A percentile compares a stretch with the other conserved stretches of the same genome.
Evolutionary conservation across 2,329 filamentous ascomycete species (phyloP).

Genomic region (Amesomyces nigricolor): DNA sequence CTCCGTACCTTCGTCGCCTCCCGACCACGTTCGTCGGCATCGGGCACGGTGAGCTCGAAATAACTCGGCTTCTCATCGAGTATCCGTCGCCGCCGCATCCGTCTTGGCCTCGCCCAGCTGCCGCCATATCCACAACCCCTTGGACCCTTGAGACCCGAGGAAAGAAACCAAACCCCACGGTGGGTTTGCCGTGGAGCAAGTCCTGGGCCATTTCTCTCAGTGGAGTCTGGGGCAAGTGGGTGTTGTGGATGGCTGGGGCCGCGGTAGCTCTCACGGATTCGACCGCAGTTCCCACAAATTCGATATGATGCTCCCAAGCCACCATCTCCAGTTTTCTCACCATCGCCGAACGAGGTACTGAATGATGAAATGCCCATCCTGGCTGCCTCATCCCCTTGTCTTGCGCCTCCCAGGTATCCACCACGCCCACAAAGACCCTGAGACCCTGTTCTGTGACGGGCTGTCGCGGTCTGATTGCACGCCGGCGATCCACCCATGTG

Average conservation of each 20-base stretch:
- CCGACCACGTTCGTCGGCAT: neutral
- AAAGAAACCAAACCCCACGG: slow-evolving; percentile 1
- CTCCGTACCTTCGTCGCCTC: neutral
- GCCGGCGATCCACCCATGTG: slow-evolving; percentile 1
- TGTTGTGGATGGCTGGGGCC: slow-evolving; percentile 2
- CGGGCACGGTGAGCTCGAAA: neutral
- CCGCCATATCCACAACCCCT: neutral
- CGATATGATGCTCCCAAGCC: neutral
- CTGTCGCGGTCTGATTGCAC: slow-evolving; percentile 7
- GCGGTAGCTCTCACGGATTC: neutral
- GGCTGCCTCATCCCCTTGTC: slow-evolving; percentile 2
- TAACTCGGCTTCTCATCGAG: neutral
- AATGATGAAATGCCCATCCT: slow-evolving; percentile 1
- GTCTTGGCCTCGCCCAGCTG: slow-evolving; percentile 1
- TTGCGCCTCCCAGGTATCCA: slow-evolving; percentile 7
- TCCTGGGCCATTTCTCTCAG: neutral
- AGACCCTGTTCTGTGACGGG: slow-evolving; percentile 14
- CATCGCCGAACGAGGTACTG: neutral
- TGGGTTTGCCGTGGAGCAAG: slow-evolving; percentile 6
- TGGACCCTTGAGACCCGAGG: neutral
- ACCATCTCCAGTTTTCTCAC: neutral
- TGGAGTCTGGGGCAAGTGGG: slow-evolving; percentile 5
- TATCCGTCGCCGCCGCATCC: slow-evolving; percentile 5
- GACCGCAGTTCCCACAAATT: neutral
- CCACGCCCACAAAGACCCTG: slow-evolving; percentile 8